A percentile compares a stretch with the other conserved stretches of the same genome.
These are phyloP conservation scores for Termitomyces titanicus DNA, from an alignment of 768 basidiomycete genomes.

Conservation along the genomic window DNA sequence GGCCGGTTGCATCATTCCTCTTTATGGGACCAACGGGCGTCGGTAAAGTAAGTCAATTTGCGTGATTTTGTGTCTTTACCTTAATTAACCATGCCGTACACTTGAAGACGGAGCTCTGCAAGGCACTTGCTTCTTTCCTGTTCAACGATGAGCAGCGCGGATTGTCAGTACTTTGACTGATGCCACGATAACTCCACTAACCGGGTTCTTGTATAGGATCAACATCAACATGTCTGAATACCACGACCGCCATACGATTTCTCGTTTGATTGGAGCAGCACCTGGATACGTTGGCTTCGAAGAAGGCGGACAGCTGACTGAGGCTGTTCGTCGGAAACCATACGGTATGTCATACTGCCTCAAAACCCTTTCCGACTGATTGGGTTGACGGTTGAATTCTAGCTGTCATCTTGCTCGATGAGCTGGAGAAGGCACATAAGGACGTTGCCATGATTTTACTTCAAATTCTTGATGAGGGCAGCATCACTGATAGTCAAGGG, in stretches of 20 bases:
- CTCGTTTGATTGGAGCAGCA: constrained; percentile 86
- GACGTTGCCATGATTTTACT: constrained; percentile 89
- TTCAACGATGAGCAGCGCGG: constrained; percentile 88
- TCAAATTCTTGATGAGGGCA: constrained; percentile 90
- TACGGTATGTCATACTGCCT: constrained; percentile 51
- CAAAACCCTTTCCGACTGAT: not conserved
- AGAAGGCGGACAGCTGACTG: constrained; percentile 84
- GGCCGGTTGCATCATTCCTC: constrained; percentile 90
- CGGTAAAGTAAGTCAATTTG: constrained; percentile 54
- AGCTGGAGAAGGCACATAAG: constrained; percentile 93
- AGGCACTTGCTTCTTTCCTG: constrained; percentile 83
- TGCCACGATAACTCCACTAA: not conserved
- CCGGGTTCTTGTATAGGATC: constrained; percentile 43
- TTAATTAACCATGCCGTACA: not conserved
- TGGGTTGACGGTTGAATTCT: not conserved
- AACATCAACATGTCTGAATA: constrained; percentile 98
- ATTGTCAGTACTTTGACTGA: constrained; percentile 47
- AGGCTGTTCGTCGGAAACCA: constrained; percentile 87
- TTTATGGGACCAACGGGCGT: constrained; percentile 89
- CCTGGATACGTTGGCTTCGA: constrained; percentile 95
- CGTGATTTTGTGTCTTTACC: not conserved
- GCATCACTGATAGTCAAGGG: constrained; percentile 87
- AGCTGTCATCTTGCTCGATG: constrained; percentile 80
- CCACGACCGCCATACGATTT: constrained; percentile 89
- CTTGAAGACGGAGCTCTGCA: constrained; percentile 81